Conservation (phyloP, 306 rosid genomes). For the Citrullus colocynthis region DNA sequence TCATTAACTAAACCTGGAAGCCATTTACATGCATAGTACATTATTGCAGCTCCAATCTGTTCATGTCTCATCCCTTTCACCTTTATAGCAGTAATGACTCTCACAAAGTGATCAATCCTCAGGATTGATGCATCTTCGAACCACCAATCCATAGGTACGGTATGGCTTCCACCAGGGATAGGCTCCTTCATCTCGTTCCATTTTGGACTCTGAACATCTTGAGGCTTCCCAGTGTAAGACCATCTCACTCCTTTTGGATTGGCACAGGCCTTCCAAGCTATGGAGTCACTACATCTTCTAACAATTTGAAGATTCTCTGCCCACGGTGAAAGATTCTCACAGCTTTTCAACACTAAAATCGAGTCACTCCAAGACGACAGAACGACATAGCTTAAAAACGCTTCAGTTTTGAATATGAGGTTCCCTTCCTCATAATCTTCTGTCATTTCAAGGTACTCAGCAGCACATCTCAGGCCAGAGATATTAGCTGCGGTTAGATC, state of each 20-base stretch:
- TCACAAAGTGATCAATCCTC: constrained; percentile 85
- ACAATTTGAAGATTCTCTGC: constrained; percentile 92
- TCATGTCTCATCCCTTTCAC: constrained; percentile 91
- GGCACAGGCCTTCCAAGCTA: constrained; percentile 99
- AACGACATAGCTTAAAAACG: constrained; percentile 91
- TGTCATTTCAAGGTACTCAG: constrained; percentile 93
- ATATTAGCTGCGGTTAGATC: constrained; percentile 89
- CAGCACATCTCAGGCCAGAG: constrained; percentile 91
- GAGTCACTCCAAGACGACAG: constrained; percentile 96
- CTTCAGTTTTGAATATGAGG: constrained; percentile 94
- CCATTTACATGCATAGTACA: constrained; percentile 83
- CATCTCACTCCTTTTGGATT: constrained; percentile 92
- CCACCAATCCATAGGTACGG: constrained; percentile 95
- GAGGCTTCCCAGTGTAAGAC: constrained; percentile 66
- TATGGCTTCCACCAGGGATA: constrained; percentile 54
- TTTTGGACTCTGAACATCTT: constrained; percentile 46
- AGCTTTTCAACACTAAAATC: constrained; percentile 74
- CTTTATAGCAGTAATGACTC: constrained; percentile 86
- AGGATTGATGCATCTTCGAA: constrained; percentile 82
- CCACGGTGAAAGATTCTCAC: constrained; percentile 93
- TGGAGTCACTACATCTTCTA: constrained; percentile 87
- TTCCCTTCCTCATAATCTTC: constrained; percentile 97
- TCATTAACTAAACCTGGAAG: constrained; percentile 50
- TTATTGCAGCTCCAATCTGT: constrained; percentile 63
- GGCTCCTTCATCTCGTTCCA: constrained; percentile 66